Percentiles rank a stretch among this genome's conserved stretches.
These are phyloP conservation scores for Lecanicillium sp. DNA, from an alignment of 2,329 filamentous ascomycete genomes.

Conservation along the genomic window DNA sequence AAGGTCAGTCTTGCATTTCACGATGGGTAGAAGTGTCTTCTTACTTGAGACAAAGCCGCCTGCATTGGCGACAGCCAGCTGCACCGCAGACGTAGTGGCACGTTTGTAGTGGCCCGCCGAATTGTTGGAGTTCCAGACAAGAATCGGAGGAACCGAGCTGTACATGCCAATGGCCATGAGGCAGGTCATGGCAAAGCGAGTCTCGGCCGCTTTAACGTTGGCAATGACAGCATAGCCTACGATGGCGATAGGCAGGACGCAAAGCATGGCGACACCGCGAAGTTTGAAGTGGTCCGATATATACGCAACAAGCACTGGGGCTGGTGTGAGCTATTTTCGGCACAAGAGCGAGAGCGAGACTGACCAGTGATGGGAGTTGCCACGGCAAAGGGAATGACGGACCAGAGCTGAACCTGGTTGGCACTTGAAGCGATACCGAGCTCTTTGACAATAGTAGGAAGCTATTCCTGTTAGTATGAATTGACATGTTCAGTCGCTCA, in stretches of 20 bases:
- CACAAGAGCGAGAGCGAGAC: background rate
- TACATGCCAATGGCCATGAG: conserved; percentile 61
- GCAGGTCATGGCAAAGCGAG: conserved; percentile 60
- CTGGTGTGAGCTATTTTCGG: background rate
- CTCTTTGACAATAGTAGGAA: conserved; percentile 58
- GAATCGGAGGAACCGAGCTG: conserved; percentile 51
- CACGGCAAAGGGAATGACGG: conserved; percentile 56
- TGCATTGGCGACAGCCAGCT: conserved; percentile 59
- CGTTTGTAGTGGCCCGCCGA: conserved; percentile 63
- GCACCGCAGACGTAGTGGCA: conserved; percentile 57
- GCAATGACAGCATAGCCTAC: conserved; percentile 58
- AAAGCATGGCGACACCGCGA: conserved; percentile 55
- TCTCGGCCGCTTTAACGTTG: conserved; percentile 39
- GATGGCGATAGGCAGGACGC: conserved; percentile 55
- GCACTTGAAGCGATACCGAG: conserved; percentile 44
- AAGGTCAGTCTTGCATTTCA: background rate
- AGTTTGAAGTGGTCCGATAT: conserved; percentile 53
- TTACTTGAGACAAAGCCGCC: conserved; percentile 58
- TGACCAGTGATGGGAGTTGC: conserved; percentile 47
- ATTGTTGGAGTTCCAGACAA: conserved; percentile 63
- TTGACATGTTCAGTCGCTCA: background rate
- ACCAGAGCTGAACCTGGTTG: conserved; percentile 54
- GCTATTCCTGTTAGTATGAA: conserved; percentile 21
- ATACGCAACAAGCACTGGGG: conserved; percentile 42
- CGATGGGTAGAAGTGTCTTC: conserved; percentile 7